These are phyloP conservation scores for Botrytis squamosa DNA, from an alignment of 2,329 filamentous ascomycete species.

Conservation along the genomic window DNA sequence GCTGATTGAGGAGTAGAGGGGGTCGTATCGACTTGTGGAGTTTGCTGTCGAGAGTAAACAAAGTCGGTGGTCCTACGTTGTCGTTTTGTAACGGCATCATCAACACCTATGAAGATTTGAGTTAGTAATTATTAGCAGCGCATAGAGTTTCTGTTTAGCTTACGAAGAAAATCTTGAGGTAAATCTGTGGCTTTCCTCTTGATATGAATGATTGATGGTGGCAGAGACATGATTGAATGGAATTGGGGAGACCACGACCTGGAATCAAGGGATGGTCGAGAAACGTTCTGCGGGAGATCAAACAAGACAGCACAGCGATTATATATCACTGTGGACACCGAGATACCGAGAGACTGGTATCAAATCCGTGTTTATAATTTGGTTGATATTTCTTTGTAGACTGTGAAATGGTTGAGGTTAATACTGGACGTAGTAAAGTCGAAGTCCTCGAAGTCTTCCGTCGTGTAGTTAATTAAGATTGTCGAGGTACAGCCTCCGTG, in stretches of 20 bases:
- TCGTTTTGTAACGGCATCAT: conserved; percentile 34
- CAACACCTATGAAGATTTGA: conserved; percentile 31
- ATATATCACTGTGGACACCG: background rate
- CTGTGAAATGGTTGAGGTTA: background rate
- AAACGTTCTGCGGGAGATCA: background rate
- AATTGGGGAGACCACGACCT: background rate
- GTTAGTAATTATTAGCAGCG: background rate
- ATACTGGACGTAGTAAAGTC: background rate
- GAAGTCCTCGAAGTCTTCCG: background rate
- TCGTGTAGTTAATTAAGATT: background rate
- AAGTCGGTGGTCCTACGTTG: conserved; percentile 31
- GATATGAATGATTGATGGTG: conserved; percentile 37
- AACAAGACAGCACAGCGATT: background rate
- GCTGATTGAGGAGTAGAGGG: conserved; percentile 13
- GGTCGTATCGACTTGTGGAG: conserved; percentile 6
- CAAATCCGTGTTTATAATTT: background rate
- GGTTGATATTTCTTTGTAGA: background rate
- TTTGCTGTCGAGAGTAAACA: conserved; percentile 36
- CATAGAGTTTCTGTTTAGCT: conserved; percentile 11
- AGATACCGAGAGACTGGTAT: background rate
- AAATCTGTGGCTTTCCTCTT: conserved; percentile 40
- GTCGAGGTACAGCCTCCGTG: background rate
- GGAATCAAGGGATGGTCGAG: background rate
- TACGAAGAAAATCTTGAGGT: conserved; percentile 40
- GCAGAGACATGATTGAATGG: conserved; percentile 34